These are phyloP conservation scores for Cicer chorassanicum DNA, from an alignment of 306 rosid genomes.

Conservation along the genomic window DNA sequence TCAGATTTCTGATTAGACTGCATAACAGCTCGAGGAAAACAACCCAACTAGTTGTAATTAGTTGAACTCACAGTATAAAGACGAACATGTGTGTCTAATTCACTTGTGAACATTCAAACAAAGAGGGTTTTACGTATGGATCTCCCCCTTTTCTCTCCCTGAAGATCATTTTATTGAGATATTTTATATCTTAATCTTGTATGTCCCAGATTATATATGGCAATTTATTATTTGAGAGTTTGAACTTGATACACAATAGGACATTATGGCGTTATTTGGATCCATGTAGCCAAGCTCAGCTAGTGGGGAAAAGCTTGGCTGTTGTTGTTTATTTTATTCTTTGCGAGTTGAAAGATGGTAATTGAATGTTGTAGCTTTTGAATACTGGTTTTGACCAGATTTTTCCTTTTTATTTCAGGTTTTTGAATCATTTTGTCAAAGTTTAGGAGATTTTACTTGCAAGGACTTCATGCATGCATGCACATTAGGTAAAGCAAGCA, in stretches of 20 bases:
- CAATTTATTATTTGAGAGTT: conserved; percentile 17
- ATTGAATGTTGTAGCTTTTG: conserved; percentile 4
- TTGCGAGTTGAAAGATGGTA: conserved; percentile 11
- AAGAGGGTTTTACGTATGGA: background rate
- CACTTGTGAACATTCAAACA: too few species aligned
- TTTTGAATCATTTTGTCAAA: conserved; percentile 47
- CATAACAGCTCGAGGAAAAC: background rate
- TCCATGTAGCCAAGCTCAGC: conserved; percentile 3
- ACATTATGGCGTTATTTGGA: background rate
- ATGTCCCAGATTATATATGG: background rate
- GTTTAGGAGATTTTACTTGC: conserved; percentile 51
- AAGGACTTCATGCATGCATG: conserved; percentile 72
- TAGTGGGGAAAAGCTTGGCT: background rate
- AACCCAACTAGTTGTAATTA: background rate
- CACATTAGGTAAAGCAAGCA: conserved; percentile 61
- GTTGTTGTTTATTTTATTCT: conserved; percentile 32
- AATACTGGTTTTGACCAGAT: conserved; percentile 32
- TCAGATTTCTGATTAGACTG: background rate
- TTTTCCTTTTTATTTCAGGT: conserved; percentile 55
- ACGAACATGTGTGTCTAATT: background rate
- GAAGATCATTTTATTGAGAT: conserved; percentile 3
- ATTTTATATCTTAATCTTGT: conserved; percentile 13
- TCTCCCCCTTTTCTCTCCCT: background rate
- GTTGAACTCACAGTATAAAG: background rate
- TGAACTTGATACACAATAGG: background rate